Percentiles rank a stretch among this genome's conserved stretches.
phyloP scores from a whole-genome alignment of 768 basidiomycete genomes.

The Boletus insuetus region DNA sequence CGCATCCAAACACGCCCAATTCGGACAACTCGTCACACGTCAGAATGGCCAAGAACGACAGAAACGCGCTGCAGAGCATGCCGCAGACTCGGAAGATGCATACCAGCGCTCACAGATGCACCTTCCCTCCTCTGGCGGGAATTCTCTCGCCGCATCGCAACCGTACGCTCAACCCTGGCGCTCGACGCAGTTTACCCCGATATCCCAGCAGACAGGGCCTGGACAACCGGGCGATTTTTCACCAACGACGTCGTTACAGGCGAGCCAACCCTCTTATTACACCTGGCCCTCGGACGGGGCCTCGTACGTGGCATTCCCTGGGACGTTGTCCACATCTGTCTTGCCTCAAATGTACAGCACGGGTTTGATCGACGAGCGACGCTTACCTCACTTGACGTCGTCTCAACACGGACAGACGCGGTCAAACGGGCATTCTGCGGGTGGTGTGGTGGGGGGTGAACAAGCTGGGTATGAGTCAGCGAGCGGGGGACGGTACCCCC shows the following conservation, averaged over 20 bases:
- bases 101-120: slow-evolving; percentile 24
- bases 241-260: slow-evolving; percentile 2
- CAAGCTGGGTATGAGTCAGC: slow-evolving; percentile 21
- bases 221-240: slow-evolving; percentile 13
- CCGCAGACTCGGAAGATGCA: slow-evolving; percentile 38
- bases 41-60: slow-evolving; percentile 34
- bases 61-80: slow-evolving; percentile 61
- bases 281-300: slow-evolving; percentile 42
- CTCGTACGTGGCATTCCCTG: slow-evolving; percentile 37
- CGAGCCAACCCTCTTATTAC: slow-evolving; percentile 35
- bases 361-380: slow-evolving; percentile 57
- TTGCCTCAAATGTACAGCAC: slow-evolving; percentile 76
- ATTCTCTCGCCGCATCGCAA: slow-evolving; percentile 9
- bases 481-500: slow-evolving; percentile 40
- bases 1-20: not conserved
- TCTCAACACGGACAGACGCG: slow-evolving; percentile 20
- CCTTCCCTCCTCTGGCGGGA: not conserved
- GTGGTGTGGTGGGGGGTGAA: slow-evolving; percentile 4
- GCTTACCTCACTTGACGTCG: slow-evolving; percentile 17
- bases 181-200: slow-evolving; percentile 20
- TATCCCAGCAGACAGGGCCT: slow-evolving; percentile 5
- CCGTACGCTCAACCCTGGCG: slow-evolving; percentile 31
- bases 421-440: slow-evolving; percentile 11
- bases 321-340: slow-evolving; percentile 65
- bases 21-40: slow-evolving; percentile 11